phyloP scores from a whole-genome alignment of 1,284 basidiomycete genomes.

The Boletus mariae region DNA sequence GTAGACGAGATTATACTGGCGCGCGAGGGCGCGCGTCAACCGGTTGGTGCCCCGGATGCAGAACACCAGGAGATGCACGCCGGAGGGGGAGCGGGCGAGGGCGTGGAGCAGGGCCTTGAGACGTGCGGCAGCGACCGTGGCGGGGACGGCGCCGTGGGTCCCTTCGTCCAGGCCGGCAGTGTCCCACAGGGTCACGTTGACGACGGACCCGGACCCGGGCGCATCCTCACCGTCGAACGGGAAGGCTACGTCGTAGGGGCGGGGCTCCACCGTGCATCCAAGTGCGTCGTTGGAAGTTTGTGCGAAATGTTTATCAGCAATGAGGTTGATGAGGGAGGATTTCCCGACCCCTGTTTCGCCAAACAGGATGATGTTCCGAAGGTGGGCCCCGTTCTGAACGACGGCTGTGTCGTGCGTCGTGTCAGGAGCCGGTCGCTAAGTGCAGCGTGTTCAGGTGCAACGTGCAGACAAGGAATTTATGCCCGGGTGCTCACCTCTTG shows the following conservation, averaged over 20 bases:
- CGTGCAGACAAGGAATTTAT: background rate
- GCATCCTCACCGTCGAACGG: background rate
- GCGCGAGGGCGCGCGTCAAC: background rate
- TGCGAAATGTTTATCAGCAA: background rate
- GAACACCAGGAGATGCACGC: background rate
- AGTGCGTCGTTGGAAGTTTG: constrained; percentile 4
- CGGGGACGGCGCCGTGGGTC: constrained; percentile 1
- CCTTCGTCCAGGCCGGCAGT: constrained; percentile 6
- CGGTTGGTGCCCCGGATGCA: constrained; percentile 7
- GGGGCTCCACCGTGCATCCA: constrained; percentile 1
- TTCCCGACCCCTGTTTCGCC: constrained; percentile 8
- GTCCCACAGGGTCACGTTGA: constrained; percentile 3
- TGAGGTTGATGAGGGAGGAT: constrained; percentile 8
- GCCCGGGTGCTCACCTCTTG: background rate
- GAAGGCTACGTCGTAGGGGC: background rate
- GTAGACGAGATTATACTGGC: constrained; percentile 17
- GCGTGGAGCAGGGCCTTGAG: background rate
- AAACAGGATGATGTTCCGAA: constrained; percentile 4
- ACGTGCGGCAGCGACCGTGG: background rate
- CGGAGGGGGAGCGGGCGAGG: background rate
- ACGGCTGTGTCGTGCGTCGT: background rate
- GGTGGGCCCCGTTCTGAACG: background rate
- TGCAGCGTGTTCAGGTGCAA: background rate
- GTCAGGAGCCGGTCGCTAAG: background rate
- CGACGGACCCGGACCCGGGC: background rate